Conservation (phyloP, 163 green algal species). For the Scenedesmus sp. region DNA sequence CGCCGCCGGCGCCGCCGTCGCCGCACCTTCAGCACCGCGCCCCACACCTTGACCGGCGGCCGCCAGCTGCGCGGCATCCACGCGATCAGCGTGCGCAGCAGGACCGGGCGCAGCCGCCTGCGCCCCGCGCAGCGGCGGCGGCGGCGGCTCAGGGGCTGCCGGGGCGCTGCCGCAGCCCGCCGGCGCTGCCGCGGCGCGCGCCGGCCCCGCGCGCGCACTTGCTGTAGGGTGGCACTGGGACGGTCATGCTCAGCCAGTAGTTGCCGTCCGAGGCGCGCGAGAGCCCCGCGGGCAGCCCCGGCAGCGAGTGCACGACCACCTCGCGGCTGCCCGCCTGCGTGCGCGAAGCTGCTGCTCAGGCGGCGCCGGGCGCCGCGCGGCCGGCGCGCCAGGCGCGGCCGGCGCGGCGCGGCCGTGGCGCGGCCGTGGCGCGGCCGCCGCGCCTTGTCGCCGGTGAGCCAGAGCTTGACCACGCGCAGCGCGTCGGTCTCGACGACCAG, state of each 20-base stretch:
- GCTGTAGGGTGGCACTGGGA: constrained; percentile 28
- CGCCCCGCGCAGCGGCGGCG: constrained; percentile 3
- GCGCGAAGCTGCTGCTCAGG: too few relatives aligned
- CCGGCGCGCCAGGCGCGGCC: too few relatives aligned
- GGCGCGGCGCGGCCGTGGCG: too few relatives aligned
- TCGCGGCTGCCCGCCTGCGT: constrained; percentile 59
- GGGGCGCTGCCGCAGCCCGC: background rate
- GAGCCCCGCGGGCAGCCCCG: constrained; percentile 67
- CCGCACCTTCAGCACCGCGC: constrained; percentile 31
- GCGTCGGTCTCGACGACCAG: constrained; percentile 72
- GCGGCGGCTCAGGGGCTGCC: background rate
- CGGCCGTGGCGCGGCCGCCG: background rate
- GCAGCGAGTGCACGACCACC: constrained; percentile 60
- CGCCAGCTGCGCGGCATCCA: constrained; percentile 22
- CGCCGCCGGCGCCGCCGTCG: too few relatives aligned
- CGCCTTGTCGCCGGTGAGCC: constrained; percentile 49
- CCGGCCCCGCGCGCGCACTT: too few relatives aligned
- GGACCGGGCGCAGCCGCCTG: constrained; percentile 38
- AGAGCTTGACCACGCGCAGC: constrained; percentile 56
- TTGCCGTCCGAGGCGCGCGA: constrained; percentile 49
- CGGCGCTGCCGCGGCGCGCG: background rate
- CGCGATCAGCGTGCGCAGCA: constrained; percentile 27
- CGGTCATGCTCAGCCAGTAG: constrained; percentile 60
- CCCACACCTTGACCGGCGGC: constrained; percentile 33
- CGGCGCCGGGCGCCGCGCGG: too few relatives aligned